Conservation (phyloP, 1,284 basidiomycete species). For the Rhodotorula sp. region DNA sequence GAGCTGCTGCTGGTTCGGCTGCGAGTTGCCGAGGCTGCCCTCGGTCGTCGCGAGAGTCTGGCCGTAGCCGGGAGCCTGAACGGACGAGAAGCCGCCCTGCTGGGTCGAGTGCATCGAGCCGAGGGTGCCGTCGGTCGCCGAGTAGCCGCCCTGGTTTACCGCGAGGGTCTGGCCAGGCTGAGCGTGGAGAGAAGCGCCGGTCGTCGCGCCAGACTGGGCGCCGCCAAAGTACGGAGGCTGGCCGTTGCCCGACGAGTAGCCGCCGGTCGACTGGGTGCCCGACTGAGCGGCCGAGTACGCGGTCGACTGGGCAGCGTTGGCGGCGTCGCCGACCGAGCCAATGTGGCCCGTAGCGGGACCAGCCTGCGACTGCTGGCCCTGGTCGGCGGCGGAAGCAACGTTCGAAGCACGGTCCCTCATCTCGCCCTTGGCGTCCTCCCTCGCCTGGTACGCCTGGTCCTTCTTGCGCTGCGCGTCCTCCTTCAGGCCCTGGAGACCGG, state of each 20-base stretch:
- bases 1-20: constrained; percentile 44
- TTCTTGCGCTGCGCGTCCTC: constrained; percentile 51
- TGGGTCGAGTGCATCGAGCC: not conserved
- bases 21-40: not conserved
- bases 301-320: constrained; percentile 10
- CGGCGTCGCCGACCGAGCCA: constrained; percentile 32
- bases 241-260: constrained; percentile 44
- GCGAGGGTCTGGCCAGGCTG: constrained; percentile 23
- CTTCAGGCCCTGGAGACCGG: constrained; percentile 45
- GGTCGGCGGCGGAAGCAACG: constrained; percentile 43
- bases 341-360: constrained; percentile 34
- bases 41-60: not conserved
- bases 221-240: constrained; percentile 41
- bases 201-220: not conserved
- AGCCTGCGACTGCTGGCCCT: constrained; percentile 48
- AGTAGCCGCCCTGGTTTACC: constrained; percentile 7
- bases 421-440: constrained; percentile 37
- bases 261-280: not conserved
- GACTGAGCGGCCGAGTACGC: not conserved
- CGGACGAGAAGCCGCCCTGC: constrained; percentile 8
- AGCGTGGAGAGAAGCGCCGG: not conserved
- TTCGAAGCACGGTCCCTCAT: constrained; percentile 29
- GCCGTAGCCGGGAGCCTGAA: not conserved
- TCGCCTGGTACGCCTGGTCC: constrained; percentile 41
- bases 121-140: constrained; percentile 7